These are phyloP conservation scores for Ceratonia siliqua DNA, from an alignment of 306 rosid genomes.

Conservation along the genomic window DNA sequence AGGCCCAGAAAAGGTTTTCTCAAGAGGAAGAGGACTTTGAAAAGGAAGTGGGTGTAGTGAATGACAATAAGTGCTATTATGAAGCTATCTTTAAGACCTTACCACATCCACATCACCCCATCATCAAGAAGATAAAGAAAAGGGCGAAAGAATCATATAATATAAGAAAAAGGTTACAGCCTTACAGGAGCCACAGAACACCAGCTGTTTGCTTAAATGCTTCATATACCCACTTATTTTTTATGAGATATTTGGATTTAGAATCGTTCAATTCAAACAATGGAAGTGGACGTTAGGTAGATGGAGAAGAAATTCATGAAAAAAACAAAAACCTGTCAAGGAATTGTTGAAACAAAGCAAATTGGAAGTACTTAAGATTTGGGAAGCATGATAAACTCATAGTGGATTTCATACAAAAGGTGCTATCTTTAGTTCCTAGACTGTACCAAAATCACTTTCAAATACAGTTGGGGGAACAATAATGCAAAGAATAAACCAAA, in stretches of 20 bases:
- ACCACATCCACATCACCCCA: constrained; percentile 30
- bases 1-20: not conserved
- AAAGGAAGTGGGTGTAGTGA: constrained; percentile 32
- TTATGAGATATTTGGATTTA: not conserved
- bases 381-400: constrained; percentile 30
- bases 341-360: constrained; percentile 15
- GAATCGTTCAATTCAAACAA: constrained; percentile 2
- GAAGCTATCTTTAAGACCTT: constrained; percentile 22
- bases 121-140: constrained; percentile 1
- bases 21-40: constrained; percentile 26
- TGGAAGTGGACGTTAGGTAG: constrained; percentile 10
- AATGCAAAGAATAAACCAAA: not conserved
- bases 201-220: not conserved
- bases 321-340: constrained; percentile 6
- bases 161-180: constrained; percentile 4
- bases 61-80: constrained; percentile 25
- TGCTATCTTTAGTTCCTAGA: constrained; percentile 15
- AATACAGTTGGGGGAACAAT: constrained; percentile 30
- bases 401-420: constrained; percentile 10
- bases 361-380: constrained; percentile 19
- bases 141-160: constrained; percentile 29
- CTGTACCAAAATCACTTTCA: constrained; percentile 21
- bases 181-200: constrained; percentile 1
- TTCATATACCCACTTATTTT: constrained; percentile 7
- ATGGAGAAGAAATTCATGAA: not conserved